phyloP scores from a whole-genome alignment of 495 filamentous ascomycete species.

The Penicillium psychrofluorescens region DNA sequence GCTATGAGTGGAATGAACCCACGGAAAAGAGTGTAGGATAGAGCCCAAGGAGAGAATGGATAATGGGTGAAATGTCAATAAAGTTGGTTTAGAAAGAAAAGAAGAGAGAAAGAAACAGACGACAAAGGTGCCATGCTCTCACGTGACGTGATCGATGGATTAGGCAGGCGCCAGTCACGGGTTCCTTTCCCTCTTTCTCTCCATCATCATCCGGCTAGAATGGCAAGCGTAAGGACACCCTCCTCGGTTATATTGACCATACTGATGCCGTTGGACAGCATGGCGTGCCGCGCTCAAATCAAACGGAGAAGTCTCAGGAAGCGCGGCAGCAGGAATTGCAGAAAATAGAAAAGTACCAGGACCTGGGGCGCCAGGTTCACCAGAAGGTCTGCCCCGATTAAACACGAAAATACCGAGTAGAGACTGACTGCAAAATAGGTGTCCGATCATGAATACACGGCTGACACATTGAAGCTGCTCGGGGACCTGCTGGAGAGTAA shows the following conservation, averaged over 20 bases:
- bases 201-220: slow-evolving; percentile 6
- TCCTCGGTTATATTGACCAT: too few relatives aligned
- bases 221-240: slow-evolving; percentile 42
- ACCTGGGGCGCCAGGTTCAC: slow-evolving; percentile 60
- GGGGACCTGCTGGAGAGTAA: slow-evolving; percentile 77
- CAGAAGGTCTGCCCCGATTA: slow-evolving; percentile 36
- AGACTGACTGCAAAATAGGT: slow-evolving; percentile 32
- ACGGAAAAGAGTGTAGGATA: slow-evolving; percentile 16
- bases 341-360: slow-evolving; percentile 71
- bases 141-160: too few relatives aligned
- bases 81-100: background rate
- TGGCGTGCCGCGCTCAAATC: slow-evolving; percentile 62
- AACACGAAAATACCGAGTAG: background rate
- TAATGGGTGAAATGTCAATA: background rate
- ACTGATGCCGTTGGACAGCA: slow-evolving; percentile 45
- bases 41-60: background rate
- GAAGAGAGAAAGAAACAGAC: too few relatives aligned
- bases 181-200: background rate
- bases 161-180: too few relatives aligned
- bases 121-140: too few relatives aligned
- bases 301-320: slow-evolving; percentile 51
- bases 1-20: background rate
- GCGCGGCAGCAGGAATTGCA: slow-evolving; percentile 60
- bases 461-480: slow-evolving; percentile 64
- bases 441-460: slow-evolving; percentile 49